A percentile compares a stretch with the other conserved stretches of the same genome.
These are phyloP conservation scores for Endothia cerciana DNA, from an alignment of 2,329 filamentous ascomycete genomes.

Conservation along the genomic window DNA sequence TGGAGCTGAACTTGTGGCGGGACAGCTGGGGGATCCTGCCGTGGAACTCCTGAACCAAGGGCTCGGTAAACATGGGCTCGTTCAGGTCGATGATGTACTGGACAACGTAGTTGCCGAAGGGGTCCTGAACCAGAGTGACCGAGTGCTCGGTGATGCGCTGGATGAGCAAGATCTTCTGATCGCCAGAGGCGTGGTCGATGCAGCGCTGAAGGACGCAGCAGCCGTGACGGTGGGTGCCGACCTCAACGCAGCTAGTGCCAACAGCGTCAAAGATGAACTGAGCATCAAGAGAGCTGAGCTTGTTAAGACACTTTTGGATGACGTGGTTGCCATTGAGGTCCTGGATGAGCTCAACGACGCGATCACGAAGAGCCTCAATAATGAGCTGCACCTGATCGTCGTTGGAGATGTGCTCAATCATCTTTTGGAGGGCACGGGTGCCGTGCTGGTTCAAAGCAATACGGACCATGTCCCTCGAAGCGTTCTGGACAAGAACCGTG, in stretches of 20 bases:
- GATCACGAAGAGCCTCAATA: slow-evolving; percentile 78
- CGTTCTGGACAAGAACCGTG: slow-evolving; percentile 88
- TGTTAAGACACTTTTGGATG: slow-evolving; percentile 98
- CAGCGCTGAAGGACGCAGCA: slow-evolving; percentile 98
- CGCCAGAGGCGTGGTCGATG: slow-evolving; percentile 92
- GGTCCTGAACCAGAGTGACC: slow-evolving; percentile 89
- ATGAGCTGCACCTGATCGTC: slow-evolving; percentile 84
- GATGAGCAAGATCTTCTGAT: slow-evolving; percentile 87
- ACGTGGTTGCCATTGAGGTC: slow-evolving; percentile 98
- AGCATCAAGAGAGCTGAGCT: slow-evolving; percentile 79
- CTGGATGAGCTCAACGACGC: slow-evolving; percentile 93
- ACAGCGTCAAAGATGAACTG: slow-evolving; percentile 98
- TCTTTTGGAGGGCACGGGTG: slow-evolving; percentile 91
- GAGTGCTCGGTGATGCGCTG: slow-evolving; percentile 85
- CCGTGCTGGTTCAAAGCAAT: slow-evolving; percentile 98
- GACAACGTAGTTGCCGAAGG: slow-evolving; percentile 97
- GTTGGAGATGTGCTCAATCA: slow-evolving; percentile 96
- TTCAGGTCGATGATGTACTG: slow-evolving; percentile 98
- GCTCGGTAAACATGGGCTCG: slow-evolving; percentile 85
- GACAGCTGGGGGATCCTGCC: slow-evolving; percentile 74
- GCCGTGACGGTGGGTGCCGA: slow-evolving; percentile 95
- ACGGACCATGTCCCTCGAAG: slow-evolving; percentile 82
- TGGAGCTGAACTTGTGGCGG: slow-evolving; percentile 98
- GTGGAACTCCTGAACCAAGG: slow-evolving; percentile 79
- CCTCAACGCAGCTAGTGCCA: slow-evolving; percentile 80